A percentile compares a stretch with the other conserved stretches of the same genome.
phyloP scores from a whole-genome alignment of 2,329 filamentous ascomycete species.

The Delphinella strobiligena region DNA sequence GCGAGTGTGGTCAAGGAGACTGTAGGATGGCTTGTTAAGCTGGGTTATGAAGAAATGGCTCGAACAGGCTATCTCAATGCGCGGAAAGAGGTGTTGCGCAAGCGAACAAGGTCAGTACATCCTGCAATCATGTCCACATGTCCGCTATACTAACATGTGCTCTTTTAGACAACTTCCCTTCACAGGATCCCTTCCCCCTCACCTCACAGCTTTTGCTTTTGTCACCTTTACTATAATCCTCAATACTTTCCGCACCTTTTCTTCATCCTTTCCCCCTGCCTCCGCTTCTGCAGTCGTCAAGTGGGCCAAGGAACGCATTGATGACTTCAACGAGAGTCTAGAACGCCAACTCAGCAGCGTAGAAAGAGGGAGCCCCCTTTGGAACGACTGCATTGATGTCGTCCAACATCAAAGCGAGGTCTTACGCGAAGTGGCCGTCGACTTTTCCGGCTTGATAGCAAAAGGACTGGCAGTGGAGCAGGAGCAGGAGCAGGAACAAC shows the following conservation, averaged over 20 bases:
- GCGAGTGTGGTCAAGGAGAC: constrained; percentile 67
- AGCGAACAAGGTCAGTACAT: constrained; percentile 58
- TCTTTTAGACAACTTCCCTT: constrained; percentile 92
- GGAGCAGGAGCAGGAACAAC: too few species aligned
- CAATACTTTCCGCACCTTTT: constrained; percentile 57
- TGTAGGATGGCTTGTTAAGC: constrained; percentile 68
- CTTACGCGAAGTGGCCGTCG: constrained; percentile 74
- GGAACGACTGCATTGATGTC: constrained; percentile 71
- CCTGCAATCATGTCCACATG: constrained; percentile 16
- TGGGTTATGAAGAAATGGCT: constrained; percentile 84
- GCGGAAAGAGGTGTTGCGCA: constrained; percentile 64
- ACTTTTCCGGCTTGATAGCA: constrained; percentile 75
- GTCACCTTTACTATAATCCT: constrained; percentile 91
- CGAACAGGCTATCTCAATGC: constrained; percentile 76
- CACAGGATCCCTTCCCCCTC: constrained; percentile 81
- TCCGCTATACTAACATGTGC: too few species aligned
- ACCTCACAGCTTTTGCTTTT: constrained; percentile 90
- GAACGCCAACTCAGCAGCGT: constrained; percentile 78
- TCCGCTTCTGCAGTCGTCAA: constrained; percentile 88
- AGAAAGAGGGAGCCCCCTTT: constrained; percentile 61
- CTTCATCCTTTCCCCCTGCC: constrained; percentile 58
- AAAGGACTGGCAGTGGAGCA: constrained; percentile 29
- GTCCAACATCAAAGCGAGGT: constrained; percentile 70
- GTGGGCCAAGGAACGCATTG: constrained; percentile 94
- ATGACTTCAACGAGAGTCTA: constrained; percentile 77